Percentiles rank a stretch among this genome's conserved stretches.
Conservation (phyloP, 176 grass and related monocot species). For the Aegilops umbellulata region DNA sequence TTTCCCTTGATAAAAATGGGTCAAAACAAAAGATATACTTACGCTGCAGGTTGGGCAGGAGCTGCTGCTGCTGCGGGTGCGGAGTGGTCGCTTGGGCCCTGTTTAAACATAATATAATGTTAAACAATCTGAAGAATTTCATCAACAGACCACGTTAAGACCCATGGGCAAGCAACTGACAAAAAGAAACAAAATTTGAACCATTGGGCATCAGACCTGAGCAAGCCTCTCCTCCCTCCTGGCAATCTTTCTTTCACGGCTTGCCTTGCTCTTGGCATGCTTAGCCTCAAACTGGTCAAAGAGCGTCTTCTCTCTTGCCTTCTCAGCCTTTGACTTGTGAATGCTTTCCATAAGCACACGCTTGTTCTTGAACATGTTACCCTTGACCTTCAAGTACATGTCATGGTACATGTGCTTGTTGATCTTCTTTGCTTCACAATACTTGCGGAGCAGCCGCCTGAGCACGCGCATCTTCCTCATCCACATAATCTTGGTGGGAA, state of each 20-base stretch:
- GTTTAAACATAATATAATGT: background rate
- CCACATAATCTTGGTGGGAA: slow-evolving; percentile 70
- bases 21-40: background rate
- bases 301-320: slow-evolving; percentile 69
- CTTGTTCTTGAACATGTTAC: slow-evolving; percentile 76
- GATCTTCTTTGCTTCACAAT: slow-evolving; percentile 66
- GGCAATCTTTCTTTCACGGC: slow-evolving; percentile 56
- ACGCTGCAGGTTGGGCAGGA: slow-evolving; percentile 38
- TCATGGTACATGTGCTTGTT: slow-evolving; percentile 80
- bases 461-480: slow-evolving; percentile 77
- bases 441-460: slow-evolving; percentile 62
- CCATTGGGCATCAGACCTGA: slow-evolving; percentile 35
- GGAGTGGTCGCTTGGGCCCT: slow-evolving; percentile 44
- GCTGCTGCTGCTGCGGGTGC: slow-evolving; percentile 24
- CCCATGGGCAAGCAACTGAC: too few species aligned
- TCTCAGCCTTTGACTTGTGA: slow-evolving; percentile 78
- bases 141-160: background rate
- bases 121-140: background rate
- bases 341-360: slow-evolving; percentile 75
- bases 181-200: background rate
- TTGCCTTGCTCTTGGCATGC: slow-evolving; percentile 68
- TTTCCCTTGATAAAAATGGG: background rate
- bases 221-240: slow-evolving; percentile 74
- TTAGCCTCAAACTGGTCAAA: slow-evolving; percentile 72
- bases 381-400: slow-evolving; percentile 79